Evolutionary conservation across 352 stramenopile genomes (phyloP), one percentile per base, ranked within the genome.

Genomic region (Globisporangium spinosum): DNA sequence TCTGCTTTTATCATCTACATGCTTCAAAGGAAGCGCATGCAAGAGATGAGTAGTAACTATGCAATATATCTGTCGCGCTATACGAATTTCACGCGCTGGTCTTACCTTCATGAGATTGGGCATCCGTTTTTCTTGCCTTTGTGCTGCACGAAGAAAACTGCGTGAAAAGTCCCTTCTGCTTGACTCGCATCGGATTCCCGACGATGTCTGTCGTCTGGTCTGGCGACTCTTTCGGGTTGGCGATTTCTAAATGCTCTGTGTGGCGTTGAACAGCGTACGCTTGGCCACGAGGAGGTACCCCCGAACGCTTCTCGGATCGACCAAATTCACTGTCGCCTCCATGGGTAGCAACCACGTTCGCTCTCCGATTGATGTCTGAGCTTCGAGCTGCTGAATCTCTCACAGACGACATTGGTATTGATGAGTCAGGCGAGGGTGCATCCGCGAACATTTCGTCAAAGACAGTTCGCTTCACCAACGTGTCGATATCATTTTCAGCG

Each of bases 11-110:
- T 10, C 56, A 40, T 58, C 15, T 43, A 43, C 23, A 20, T 32
- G 65, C 58, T 67, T 55, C 59, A 58, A 49, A 58, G 66, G 59
- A 71, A 67, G 66, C 63, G 59, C 35, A 45, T 35, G 29, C 45
- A 53, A 53, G 17, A 22, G 45, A 49, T 17, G 23, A 34, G 32
- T 29, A 58, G 27, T 47, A n/a, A 61, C 5, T 58, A 25, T 22
- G 23, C 53, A 32, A 8, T 12, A 47, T n/a, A 35, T 25, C 23
- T 35, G 32, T 13, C 55, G 9, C 29, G 25, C 15, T 13, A 23
- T 40, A 25, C 55, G n/a, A 49, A 47, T n/a, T n/a, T 20, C 29
- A 56, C 35, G 23, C 32, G 51, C 55, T 65, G 27, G 23, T 56
- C 9, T n/a, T 58, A 22, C 15, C 23, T 58, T 70, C 35, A 72